phyloP scores from a whole-genome alignment of 495 filamentous ascomycete genomes.

The Aspergillus heteromorphus region DNA sequence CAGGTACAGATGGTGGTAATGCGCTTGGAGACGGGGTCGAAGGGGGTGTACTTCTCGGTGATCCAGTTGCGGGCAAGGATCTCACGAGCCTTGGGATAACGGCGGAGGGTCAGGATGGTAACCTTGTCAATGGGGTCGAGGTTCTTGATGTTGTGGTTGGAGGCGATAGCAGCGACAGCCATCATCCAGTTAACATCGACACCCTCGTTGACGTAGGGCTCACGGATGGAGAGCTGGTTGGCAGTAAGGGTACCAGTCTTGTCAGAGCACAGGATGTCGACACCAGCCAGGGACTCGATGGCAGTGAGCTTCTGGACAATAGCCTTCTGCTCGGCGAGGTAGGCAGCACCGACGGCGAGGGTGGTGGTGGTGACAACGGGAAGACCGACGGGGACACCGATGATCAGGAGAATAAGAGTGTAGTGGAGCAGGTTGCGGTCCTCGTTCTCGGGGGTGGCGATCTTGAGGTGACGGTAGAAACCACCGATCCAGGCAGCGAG shows the following conservation, averaged over 20 bases:
- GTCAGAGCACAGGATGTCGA: slow-evolving; percentile 71
- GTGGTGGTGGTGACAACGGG: slow-evolving; percentile 72
- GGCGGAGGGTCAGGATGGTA: slow-evolving; percentile 66
- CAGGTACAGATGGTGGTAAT: slow-evolving; percentile 63
- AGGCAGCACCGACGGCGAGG: slow-evolving; percentile 68
- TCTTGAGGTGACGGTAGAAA: slow-evolving; percentile 66
- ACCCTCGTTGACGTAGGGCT: slow-evolving; percentile 69
- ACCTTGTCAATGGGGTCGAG: slow-evolving; percentile 75
- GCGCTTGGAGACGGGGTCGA: slow-evolving; percentile 75
- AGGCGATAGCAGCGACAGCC: slow-evolving; percentile 68
- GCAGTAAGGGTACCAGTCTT: slow-evolving; percentile 77
- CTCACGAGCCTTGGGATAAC: slow-evolving; percentile 68
- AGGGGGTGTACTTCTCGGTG: slow-evolving; percentile 71
- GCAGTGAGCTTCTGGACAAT: slow-evolving; percentile 74
- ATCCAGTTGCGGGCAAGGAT: slow-evolving; percentile 65
- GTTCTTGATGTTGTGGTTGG: slow-evolving; percentile 72
- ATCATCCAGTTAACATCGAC: slow-evolving; percentile 79
- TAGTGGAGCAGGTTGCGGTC: slow-evolving; percentile 58
- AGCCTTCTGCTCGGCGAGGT: slow-evolving; percentile 68
- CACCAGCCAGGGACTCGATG: slow-evolving; percentile 72
- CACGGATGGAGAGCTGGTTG: slow-evolving; percentile 70
- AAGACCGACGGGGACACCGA: slow-evolving; percentile 72
- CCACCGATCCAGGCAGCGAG: slow-evolving; percentile 68
- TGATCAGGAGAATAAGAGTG: slow-evolving; percentile 62
- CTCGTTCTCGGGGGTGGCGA: slow-evolving; percentile 54